Percentiles rank a stretch among this genome's conserved stretches.
These are phyloP conservation scores for Nigrospora sphaerica DNA, from an alignment of 2,329 filamentous ascomycete genomes.

Conservation along the genomic window DNA sequence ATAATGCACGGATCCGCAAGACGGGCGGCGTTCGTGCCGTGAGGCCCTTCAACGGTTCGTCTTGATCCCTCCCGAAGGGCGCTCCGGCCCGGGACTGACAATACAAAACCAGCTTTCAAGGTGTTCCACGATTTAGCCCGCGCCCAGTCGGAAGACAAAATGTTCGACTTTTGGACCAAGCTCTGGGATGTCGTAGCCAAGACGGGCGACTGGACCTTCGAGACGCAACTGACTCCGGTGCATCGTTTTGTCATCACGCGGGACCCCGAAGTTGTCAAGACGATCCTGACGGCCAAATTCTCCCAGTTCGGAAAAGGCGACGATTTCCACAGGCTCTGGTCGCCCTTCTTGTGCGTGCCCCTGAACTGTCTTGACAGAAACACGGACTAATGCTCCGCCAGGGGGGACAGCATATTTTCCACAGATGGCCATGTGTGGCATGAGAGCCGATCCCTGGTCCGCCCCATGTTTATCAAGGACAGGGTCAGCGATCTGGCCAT, in stretches of 20 bases:
- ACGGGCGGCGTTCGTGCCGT: background rate
- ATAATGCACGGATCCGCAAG: background rate
- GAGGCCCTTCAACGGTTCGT: background rate
- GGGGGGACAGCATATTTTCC: background rate
- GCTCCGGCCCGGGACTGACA: no score
- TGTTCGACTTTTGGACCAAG: background rate
- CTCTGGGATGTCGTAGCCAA: background rate
- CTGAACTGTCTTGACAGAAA: no score
- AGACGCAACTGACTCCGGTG: conserved; percentile 24
- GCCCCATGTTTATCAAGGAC: conserved; percentile 44
- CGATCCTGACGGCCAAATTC: conserved; percentile 49
- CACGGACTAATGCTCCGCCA: no score
- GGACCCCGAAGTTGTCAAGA: conserved; percentile 51
- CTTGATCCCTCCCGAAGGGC: no score
- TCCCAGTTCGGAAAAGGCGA: conserved; percentile 43
- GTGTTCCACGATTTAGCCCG: background rate
- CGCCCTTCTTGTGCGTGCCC: conserved; percentile 30
- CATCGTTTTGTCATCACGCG: conserved; percentile 35
- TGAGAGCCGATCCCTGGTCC: conserved; percentile 41
- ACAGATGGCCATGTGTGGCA: conserved; percentile 44
- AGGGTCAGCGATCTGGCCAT: conserved; percentile 42
- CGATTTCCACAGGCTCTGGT: conserved; percentile 32
- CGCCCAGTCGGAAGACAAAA: background rate
- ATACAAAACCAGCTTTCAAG: background rate
- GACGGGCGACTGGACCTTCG: conserved; percentile 24